A percentile compares a stretch with the other conserved stretches of the same genome.
Conservation (phyloP, 306 rosid species). For the Cucurbita moschata region DNA sequence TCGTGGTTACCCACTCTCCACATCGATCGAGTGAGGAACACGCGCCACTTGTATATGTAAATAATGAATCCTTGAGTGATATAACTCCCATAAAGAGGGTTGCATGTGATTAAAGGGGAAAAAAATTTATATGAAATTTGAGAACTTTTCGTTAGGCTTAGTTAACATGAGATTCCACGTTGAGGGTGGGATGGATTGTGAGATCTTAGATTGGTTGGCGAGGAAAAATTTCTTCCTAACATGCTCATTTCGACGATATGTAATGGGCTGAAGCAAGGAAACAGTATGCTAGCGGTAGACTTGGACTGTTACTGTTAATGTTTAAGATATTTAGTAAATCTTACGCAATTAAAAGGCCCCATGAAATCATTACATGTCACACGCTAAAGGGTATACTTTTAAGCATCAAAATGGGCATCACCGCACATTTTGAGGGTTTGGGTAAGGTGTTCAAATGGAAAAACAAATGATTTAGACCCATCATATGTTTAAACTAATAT, state of each 20-base stretch:
- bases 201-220: too few species aligned
- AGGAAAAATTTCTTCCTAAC: too few species aligned
- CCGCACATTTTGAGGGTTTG: conserved; percentile 11
- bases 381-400: neutral
- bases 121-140: conserved; percentile 20
- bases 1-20: too few species aligned
- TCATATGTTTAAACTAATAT: too few species aligned
- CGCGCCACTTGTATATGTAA: too few species aligned
- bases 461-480: conserved; percentile 26
- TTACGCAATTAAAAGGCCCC: conserved; percentile 28
- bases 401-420: neutral
- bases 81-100: neutral
- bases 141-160: conserved; percentile 13
- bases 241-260: too few species aligned
- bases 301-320: neutral
- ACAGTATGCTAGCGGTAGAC: too few species aligned
- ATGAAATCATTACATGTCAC: conserved; percentile 26
- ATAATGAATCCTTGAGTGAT: too few species aligned
- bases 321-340: conserved; percentile 9
- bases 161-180: neutral
- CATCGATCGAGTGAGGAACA: too few species aligned
- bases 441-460: conserved; percentile 12
- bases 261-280: too few species aligned
- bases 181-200: too few species aligned
- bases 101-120: conserved; percentile 18